Percentiles rank a stretch among this genome's conserved stretches.
Evolutionary conservation across 805 yeast genomes (phyloP).

Genomic region (Huiozyma sinensis): DNA sequence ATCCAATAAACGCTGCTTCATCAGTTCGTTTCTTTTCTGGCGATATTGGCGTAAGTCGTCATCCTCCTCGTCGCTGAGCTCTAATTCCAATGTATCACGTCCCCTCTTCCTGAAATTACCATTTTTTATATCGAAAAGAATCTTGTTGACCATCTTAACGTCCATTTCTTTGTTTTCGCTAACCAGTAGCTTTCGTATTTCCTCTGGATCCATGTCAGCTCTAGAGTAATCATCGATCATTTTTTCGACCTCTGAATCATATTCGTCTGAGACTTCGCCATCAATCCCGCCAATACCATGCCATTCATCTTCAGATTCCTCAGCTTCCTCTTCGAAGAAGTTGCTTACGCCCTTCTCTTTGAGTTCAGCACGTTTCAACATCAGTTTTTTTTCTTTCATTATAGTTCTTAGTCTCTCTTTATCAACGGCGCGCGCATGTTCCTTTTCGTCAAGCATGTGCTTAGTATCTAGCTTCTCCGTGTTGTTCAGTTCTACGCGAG

Average conservation of each 20-base stretch:
- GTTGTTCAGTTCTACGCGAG: not conserved
- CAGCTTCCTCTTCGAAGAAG: constrained; percentile 73
- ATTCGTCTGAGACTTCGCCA: constrained; percentile 39
- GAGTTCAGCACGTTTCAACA: constrained; percentile 37
- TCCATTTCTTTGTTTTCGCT: constrained; percentile 55
- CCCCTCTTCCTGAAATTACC: constrained; percentile 58
- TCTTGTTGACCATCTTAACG: constrained; percentile 50
- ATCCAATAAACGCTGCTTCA: constrained; percentile 39
- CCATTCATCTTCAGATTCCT: constrained; percentile 86
- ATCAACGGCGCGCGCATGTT: constrained; percentile 11
- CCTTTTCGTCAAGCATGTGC: constrained; percentile 1
- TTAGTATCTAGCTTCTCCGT: not conserved
- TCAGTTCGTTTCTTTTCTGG: constrained; percentile 37
- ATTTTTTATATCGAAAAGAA: constrained; percentile 59
- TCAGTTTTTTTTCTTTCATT: constrained; percentile 14
- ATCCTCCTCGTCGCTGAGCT: constrained; percentile 62
- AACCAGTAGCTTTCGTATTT: constrained; percentile 45
- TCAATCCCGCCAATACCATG: constrained; percentile 69
- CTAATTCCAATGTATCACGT: constrained; percentile 45
- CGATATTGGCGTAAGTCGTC: constrained; percentile 32
- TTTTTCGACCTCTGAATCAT: constrained; percentile 64
- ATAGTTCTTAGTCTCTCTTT: constrained; percentile 16
- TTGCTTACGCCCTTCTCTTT: constrained; percentile 47
- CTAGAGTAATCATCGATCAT: constrained; percentile 66
- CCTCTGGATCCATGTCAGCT: constrained; percentile 45